Conservation (phyloP, 1,284 basidiomycete genomes). For the Omphalotus olearius region DNA sequence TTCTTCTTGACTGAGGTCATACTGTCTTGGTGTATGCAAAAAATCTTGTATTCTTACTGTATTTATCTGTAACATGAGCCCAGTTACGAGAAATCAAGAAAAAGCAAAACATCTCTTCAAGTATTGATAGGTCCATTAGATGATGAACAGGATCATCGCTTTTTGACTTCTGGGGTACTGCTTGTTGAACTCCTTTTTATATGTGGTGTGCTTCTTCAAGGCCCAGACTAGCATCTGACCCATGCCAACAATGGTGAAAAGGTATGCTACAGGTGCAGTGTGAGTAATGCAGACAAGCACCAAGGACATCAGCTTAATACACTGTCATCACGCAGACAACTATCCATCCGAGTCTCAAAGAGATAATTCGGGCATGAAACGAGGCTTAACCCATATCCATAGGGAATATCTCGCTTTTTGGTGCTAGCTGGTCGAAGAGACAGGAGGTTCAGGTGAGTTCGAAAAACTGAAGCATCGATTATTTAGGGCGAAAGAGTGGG, state of each 20-base stretch:
- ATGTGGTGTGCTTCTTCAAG: constrained; percentile 84
- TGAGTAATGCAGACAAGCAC: background rate
- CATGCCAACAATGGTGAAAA: constrained; percentile 69
- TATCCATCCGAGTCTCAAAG: constrained; percentile 82
- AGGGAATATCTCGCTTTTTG: constrained; percentile 79
- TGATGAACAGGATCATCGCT: constrained; percentile 76
- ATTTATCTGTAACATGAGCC: too few species aligned
- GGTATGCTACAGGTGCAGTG: constrained; percentile 42
- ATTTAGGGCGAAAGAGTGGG: constrained; percentile 1
- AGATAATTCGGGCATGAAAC: constrained; percentile 95
- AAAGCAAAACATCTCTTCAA: too few species aligned
- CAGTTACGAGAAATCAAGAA: too few species aligned
- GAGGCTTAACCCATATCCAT: constrained; percentile 82
- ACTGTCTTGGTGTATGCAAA: too few species aligned
- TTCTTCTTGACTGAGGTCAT: too few species aligned
- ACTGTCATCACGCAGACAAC: constrained; percentile 72
- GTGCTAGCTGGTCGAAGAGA: constrained; percentile 81
- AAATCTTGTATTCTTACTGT: too few species aligned
- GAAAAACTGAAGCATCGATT: constrained; percentile 52
- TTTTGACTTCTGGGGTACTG: constrained; percentile 63
- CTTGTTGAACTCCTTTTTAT: constrained; percentile 89
- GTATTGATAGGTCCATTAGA: constrained; percentile 19
- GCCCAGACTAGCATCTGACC: constrained; percentile 89
- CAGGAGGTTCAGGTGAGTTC: constrained; percentile 86
- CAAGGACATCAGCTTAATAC: background rate